Percentiles rank a stretch among this genome's conserved stretches.
phyloP scores from a whole-genome alignment of 352 stramenopile genomes.

The Globisporangium nunn region DNA sequence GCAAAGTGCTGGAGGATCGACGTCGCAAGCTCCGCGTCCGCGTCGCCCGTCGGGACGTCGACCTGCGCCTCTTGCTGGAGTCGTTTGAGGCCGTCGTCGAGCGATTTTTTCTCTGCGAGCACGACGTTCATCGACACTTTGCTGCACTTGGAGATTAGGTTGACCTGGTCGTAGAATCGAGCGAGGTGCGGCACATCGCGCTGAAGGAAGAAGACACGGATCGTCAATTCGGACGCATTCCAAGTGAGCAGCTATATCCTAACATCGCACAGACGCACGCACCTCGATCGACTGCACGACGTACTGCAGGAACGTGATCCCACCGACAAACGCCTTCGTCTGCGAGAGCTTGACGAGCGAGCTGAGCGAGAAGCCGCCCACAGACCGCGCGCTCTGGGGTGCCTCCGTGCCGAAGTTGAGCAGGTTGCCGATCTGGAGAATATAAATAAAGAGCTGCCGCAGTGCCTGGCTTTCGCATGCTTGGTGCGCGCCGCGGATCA shows the following conservation, averaged over 20 bases:
- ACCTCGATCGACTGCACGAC: conserved; percentile 80
- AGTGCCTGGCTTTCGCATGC: conserved; percentile 67
- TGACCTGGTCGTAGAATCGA: conserved; percentile 72
- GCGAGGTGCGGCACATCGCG: conserved; percentile 66
- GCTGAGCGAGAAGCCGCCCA: conserved; percentile 64
- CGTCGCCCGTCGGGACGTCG: conserved; percentile 16
- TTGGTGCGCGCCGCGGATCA: conserved; percentile 75
- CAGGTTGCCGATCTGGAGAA: conserved; percentile 41
- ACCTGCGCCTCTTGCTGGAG: conserved; percentile 46
- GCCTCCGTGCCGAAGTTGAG: conserved; percentile 64
- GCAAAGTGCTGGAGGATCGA: conserved; percentile 55
- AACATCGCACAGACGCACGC: background rate
- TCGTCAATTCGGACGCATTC: too few relatives aligned
- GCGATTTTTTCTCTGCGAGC: conserved; percentile 57
- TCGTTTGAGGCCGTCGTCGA: conserved; percentile 55
- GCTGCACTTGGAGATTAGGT: conserved; percentile 63
- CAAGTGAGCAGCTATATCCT: too few relatives aligned
- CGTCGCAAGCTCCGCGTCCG: conserved; percentile 31
- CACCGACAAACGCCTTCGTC: conserved; percentile 80
- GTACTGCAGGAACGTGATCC: conserved; percentile 80
- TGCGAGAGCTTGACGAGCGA: conserved; percentile 84
- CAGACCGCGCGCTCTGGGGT: conserved; percentile 15
- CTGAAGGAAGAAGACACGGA: background rate
- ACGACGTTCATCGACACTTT: conserved; percentile 65
- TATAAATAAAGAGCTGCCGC: conserved; percentile 83